Evolutionary conservation across 75 land plant genomes (phyloP).

Genomic region (Selaginella moellendorffii): DNA sequence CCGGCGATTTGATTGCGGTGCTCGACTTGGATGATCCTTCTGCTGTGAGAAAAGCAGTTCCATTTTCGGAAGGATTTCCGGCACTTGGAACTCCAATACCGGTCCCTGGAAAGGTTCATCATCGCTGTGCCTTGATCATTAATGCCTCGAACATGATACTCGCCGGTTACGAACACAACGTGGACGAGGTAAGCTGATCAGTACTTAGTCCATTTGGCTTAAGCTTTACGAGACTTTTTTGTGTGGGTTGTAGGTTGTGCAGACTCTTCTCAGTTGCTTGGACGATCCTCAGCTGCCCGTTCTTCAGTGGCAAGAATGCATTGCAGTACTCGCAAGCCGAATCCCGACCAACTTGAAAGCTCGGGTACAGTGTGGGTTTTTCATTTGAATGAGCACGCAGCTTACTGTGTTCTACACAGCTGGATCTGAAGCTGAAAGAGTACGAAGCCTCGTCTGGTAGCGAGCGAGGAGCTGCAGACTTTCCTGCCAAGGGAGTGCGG

Average conservation of each 20-base stretch:
- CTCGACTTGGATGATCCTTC: conserved; percentile 95
- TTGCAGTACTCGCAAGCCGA: conserved; percentile 76
- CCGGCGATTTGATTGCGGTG: conserved; percentile 85
- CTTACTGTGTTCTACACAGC: conserved; percentile 27
- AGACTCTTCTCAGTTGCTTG: conserved; percentile 63
- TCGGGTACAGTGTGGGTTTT: conserved; percentile 11
- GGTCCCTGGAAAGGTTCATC: conserved; percentile 91
- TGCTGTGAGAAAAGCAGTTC: conserved; percentile 96
- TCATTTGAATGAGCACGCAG: no score
- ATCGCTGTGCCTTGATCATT: conserved; percentile 71
- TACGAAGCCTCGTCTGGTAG: conserved; percentile 41
- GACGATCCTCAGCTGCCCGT: conserved; percentile 93
- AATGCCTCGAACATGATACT: conserved; percentile 83
- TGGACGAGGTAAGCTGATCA: conserved; percentile 73
- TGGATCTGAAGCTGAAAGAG: conserved; percentile 62
- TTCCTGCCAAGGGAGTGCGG: conserved; percentile 70
- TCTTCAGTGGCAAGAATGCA: conserved; percentile 98
- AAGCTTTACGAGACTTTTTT: no score
- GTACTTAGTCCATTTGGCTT: no score
- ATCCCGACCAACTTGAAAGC: conserved; percentile 68
- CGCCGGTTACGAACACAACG: conserved; percentile 86
- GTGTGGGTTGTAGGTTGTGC: conserved; percentile 68
- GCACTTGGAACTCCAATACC: conserved; percentile 77
- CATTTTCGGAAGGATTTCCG: conserved; percentile 74
- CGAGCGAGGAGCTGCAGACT: conserved; percentile 46